phyloP scores from a whole-genome alignment of 768 basidiomycete species.

The Lactifluus rugatus region DNA sequence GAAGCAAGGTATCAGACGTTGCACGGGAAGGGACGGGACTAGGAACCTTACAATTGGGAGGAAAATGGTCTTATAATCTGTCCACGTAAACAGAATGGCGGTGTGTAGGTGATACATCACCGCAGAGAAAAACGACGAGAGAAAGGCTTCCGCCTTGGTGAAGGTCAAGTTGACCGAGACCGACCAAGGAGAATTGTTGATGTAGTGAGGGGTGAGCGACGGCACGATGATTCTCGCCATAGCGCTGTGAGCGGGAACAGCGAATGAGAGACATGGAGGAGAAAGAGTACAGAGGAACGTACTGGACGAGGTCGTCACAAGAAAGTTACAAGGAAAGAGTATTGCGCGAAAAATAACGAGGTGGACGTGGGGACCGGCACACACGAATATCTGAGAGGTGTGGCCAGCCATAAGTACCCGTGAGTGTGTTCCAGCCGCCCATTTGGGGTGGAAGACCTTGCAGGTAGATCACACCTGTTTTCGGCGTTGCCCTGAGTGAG shows the following conservation, averaged over 20 bases:
- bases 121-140: slow-evolving; percentile 5
- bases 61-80: slow-evolving; percentile 25
- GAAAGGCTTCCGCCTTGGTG: slow-evolving; percentile 1
- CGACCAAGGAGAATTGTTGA: slow-evolving; percentile 13
- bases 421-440: slow-evolving; percentile 11
- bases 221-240: slow-evolving; percentile 18
- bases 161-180: slow-evolving; percentile 13
- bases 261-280: neutral
- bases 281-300: neutral
- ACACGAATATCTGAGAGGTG: slow-evolving; percentile 5
- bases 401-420: slow-evolving; percentile 14
- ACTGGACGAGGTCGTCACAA: slow-evolving; percentile 1
- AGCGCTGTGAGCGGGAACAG: neutral
- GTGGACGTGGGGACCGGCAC: slow-evolving; percentile 8
- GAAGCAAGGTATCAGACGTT: neutral
- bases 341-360: neutral
- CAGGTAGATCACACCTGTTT: slow-evolving; percentile 13
- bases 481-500: slow-evolving; percentile 8
- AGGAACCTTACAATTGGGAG: slow-evolving; percentile 22
- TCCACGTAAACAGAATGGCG: slow-evolving; percentile 24
- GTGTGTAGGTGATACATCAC: slow-evolving; percentile 19
- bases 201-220: slow-evolving; percentile 14
- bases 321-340: neutral
- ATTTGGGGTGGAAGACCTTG: slow-evolving; percentile 11
- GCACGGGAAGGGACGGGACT: neutral